Evolutionary conservation across 78 protist genomes (phyloP).

Genomic region (Blattamonas nauphoetae): DNA sequence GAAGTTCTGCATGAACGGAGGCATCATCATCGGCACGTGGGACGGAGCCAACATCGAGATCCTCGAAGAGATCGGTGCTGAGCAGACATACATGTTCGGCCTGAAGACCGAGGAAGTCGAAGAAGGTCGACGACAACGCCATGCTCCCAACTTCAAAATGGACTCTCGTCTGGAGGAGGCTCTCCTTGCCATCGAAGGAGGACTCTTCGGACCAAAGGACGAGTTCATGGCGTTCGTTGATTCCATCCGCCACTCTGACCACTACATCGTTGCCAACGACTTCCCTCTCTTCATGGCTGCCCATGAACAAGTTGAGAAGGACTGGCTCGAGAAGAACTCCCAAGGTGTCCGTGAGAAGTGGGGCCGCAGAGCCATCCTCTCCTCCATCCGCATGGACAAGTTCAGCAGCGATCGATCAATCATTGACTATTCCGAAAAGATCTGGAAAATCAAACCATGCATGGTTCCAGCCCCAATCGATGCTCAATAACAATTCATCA

Average conservation of each 20-base stretch:
- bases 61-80: conserved; percentile 56
- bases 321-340: conserved; percentile 12
- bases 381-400: conserved; percentile 42
- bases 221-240: conserved; percentile 38
- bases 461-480: neutral
- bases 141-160: conserved; percentile 29
- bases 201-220: conserved; percentile 41
- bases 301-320: conserved; percentile 20
- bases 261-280: conserved; percentile 52
- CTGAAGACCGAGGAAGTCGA: conserved; percentile 20
- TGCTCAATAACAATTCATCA: too few species aligned
- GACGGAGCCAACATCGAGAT: conserved; percentile 93
- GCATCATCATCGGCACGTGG: conserved; percentile 73
- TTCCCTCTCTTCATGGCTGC: conserved; percentile 36
- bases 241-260: conserved; percentile 30
- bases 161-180: conserved; percentile 39
- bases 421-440: conserved; percentile 69
- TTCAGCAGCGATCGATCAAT: conserved; percentile 84
- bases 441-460: conserved; percentile 68
- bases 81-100: conserved; percentile 67
- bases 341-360: too few species aligned
- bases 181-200: conserved; percentile 45
- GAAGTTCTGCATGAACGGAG: conserved; percentile 85
- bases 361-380: conserved; percentile 15
- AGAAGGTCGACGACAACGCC: neutral